Percentiles rank a stretch among this genome's conserved stretches.
These are phyloP conservation scores for Gracilariopsis chorda DNA, from an alignment of 23 red algal species.

Conservation along the genomic window DNA sequence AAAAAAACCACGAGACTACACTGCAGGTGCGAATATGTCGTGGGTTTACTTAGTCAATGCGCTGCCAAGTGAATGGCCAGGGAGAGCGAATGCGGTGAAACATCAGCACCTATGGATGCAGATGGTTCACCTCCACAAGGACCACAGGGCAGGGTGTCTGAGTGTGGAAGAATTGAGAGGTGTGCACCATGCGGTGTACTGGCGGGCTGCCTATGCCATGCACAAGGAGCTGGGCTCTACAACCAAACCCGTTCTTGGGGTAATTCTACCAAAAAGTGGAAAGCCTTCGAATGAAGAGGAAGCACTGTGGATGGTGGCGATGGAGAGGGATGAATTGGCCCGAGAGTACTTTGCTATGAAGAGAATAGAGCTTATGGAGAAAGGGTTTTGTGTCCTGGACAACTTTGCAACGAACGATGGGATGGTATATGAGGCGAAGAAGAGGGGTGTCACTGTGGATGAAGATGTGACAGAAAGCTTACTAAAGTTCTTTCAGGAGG, in stretches of 20 bases:
- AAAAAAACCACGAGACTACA: too few relatives aligned
- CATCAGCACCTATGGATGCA: background rate
- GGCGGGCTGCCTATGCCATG: background rate
- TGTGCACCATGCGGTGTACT: background rate
- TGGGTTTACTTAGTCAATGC: background rate
- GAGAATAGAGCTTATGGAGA: conserved; percentile 1
- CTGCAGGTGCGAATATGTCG: background rate
- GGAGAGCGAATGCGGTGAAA: background rate
- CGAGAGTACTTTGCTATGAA: background rate
- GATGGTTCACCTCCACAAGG: background rate
- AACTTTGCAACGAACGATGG: background rate
- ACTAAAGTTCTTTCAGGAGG: background rate
- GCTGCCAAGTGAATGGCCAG: background rate
- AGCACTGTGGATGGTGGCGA: background rate
- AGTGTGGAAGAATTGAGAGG: background rate
- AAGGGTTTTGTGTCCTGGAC: background rate
- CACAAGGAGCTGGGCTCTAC: background rate
- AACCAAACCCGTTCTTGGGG: background rate
- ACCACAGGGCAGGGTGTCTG: background rate
- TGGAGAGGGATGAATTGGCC: background rate
- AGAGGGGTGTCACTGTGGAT: background rate
- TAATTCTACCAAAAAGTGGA: background rate
- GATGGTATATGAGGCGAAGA: background rate
- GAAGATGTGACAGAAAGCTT: background rate
- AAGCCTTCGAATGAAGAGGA: background rate